Base-by-base conservation (phyloP, 305 asterid genomes). In the Fraxinus albicans region DNA sequence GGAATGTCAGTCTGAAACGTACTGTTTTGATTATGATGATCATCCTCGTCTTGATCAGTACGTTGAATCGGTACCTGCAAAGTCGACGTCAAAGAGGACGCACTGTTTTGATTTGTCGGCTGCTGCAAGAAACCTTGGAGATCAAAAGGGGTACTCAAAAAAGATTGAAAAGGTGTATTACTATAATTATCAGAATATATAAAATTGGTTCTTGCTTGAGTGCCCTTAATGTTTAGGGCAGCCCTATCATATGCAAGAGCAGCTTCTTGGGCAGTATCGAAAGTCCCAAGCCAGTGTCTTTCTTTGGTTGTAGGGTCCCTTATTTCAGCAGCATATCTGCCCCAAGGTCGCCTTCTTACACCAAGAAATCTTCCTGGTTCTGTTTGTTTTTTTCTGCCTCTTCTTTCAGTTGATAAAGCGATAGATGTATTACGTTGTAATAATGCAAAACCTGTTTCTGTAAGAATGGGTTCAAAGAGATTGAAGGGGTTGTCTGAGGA, bases 211-310 rank as follows among this genome's bases (percentile, higher is more conserved):
- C 93, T 88, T 44, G 98, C 97, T 86, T 93, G 98, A 12, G 91
- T 85, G 78, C 98, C 98, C 69, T 94, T 96, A 86, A 96, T 96
- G 50, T 95, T 90, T 9, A 96, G 95, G 29, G 99, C 99, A n/a
- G 99, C 99, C 80, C 95, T 88, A 36, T 96, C 99, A 80, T 96
- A 96, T 29, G 99, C 99, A 84, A 94, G 85, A 63, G 99, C 98
- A 0, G 99, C 99, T 83, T 96, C 99, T 78, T 96, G 99, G 31
- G 99, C 98, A 27, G 99, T 94, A 87, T 96, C 99, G 76, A 94
- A 96, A 0, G 98, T 94, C 0, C 99, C 99, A 2, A 96, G 93
- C 99, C 99, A 96, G 76, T 96, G 99, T 36, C 97, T 82, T 77
- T 96, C 99, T 87, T 94, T 96, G 13, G 98, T 96, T 3, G 91